A percentile compares a stretch with the other conserved stretches of the same genome.
These are phyloP conservation scores for Bretziella fagacearum DNA, from an alignment of 2,329 filamentous ascomycete species.

Conservation along the genomic window DNA sequence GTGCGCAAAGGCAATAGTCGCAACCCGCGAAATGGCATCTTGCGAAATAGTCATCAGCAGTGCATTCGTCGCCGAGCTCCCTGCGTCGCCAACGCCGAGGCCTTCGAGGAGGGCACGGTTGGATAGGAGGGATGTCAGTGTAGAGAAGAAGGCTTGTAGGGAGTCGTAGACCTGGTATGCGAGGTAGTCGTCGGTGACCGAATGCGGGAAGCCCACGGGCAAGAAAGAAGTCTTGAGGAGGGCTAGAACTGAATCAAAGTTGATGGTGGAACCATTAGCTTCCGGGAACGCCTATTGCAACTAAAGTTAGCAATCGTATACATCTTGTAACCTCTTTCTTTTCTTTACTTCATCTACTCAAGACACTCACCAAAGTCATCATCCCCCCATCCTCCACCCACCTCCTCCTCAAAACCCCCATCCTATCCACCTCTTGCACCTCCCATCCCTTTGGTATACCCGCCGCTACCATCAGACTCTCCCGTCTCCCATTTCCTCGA, in stretches of 20 bases:
- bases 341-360: too few species aligned
- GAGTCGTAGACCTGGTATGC: constrained; percentile 57
- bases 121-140: constrained; percentile 62
- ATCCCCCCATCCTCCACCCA: constrained; percentile 18
- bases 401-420: constrained; percentile 22
- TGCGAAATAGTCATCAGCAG: constrained; percentile 70
- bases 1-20: constrained; percentile 76
- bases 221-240: constrained; percentile 44
- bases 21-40: constrained; percentile 62
- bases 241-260: too few species aligned
- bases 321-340: too few species aligned
- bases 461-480: background rate
- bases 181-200: constrained; percentile 70
- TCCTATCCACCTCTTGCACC: constrained; percentile 24
- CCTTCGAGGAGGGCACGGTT: constrained; percentile 65
- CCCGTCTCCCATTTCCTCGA: background rate
- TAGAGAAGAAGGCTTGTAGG: constrained; percentile 68
- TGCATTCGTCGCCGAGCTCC: constrained; percentile 62
- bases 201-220: constrained; percentile 74
- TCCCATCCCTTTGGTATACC: constrained; percentile 14
- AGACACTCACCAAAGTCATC: background rate
- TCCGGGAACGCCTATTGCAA: too few species aligned
- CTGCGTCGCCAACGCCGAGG: constrained; percentile 68
- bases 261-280: too few species aligned
- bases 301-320: background rate